Conservation (phyloP, 306 rosid genomes). For the Mimosa pudica region DNA sequence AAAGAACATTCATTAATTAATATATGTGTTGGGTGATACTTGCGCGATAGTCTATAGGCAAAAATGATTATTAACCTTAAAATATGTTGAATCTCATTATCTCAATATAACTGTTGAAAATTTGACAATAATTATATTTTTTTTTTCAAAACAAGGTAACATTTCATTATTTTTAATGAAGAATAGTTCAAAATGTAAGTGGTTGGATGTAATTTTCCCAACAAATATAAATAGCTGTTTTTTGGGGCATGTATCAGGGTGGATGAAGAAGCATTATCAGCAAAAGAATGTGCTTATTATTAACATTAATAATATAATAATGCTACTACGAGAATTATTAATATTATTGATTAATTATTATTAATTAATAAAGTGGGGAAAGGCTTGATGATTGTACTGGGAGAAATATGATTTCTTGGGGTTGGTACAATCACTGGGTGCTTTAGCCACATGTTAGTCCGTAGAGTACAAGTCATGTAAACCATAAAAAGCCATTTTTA, state of each 20-base stretch:
- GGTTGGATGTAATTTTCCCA: neutral
- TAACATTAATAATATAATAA: too few relatives aligned
- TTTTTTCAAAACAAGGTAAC: neutral
- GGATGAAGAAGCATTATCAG: slow-evolving; percentile 1
- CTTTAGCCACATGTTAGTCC: slow-evolving; percentile 34
- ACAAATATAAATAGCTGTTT: neutral
- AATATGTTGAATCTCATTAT: neutral
- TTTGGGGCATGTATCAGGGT: neutral
- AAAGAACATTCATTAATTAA: too few relatives aligned
- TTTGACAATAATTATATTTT: neutral
- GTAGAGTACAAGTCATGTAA: slow-evolving; percentile 30
- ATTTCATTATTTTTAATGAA: neutral
- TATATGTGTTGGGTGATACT: too few relatives aligned
- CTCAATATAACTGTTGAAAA: too few relatives aligned
- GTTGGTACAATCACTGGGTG: slow-evolving; percentile 23
- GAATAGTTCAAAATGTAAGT: neutral
- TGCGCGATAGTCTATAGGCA: too few relatives aligned
- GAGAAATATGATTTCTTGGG: neutral
- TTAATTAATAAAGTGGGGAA: neutral
- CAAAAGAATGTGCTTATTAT: neutral
- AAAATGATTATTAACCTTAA: neutral
- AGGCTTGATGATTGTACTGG: neutral
- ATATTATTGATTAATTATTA: too few relatives aligned
- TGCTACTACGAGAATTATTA: too few relatives aligned
- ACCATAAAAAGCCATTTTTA: slow-evolving; percentile 3